These are phyloP conservation scores for Perkinsela sp. DNA, from an alignment of 208 protist genomes.

Conservation along the genomic window DNA sequence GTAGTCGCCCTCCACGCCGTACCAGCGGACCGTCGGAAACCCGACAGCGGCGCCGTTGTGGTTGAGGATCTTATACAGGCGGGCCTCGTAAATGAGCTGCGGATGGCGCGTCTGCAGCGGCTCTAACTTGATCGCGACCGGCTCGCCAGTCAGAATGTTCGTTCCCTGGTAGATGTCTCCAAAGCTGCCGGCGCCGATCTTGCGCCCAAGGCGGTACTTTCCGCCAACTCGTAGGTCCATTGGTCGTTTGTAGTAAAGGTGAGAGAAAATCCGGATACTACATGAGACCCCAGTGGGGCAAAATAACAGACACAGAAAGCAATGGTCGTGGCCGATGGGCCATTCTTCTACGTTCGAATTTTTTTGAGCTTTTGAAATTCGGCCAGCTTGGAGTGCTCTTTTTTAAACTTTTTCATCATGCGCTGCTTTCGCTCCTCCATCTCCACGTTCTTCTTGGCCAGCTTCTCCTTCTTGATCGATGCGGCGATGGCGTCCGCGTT, in stretches of 20 bases:
- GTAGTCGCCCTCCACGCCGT: conserved; percentile 61
- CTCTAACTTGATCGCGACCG: conserved; percentile 69
- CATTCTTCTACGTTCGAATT: conserved; percentile 23
- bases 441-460: conserved; percentile 11
- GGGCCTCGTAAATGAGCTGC: conserved; percentile 62
- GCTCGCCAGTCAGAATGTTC: conserved; percentile 53
- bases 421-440: conserved; percentile 36
- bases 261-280: too few species aligned
- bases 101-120: conserved; percentile 54
- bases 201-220: conserved; percentile 78
- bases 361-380: conserved; percentile 67
- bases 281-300: too few species aligned
- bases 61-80: conserved; percentile 57
- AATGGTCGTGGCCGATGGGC: too few species aligned
- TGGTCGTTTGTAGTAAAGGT: neutral
- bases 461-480: conserved; percentile 14
- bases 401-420: conserved; percentile 64
- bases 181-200: conserved; percentile 85
- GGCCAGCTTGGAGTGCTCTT: conserved; percentile 41
- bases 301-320: too few species aligned
- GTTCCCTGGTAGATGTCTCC: conserved; percentile 69
- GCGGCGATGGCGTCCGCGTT: conserved; percentile 37
- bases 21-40: conserved; percentile 53
- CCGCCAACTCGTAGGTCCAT: conserved; percentile 76
- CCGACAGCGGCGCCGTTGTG: conserved; percentile 26